Percentiles rank a stretch among this genome's conserved stretches.
phyloP scores from a whole-genome alignment of 768 basidiomycete genomes.

The Tricholoma bakamatsutake region DNA sequence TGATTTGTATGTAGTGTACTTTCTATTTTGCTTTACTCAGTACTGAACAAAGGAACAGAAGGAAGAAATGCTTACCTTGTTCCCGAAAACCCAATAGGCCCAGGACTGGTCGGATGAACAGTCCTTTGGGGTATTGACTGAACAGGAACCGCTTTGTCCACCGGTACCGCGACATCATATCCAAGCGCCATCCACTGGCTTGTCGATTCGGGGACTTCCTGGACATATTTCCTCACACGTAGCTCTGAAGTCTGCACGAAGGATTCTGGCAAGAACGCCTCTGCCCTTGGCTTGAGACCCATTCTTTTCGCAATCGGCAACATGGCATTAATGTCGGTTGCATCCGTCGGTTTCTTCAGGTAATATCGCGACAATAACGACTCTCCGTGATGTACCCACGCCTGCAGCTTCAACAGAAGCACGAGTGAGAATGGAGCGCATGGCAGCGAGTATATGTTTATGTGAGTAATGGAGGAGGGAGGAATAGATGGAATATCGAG shows the following conservation, averaged over 20 bases:
- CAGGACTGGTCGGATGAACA: too few species aligned
- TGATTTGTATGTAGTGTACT: too few species aligned
- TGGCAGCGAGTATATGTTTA: not conserved
- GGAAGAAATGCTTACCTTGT: too few species aligned
- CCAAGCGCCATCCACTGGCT: not conserved
- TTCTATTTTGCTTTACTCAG: too few species aligned
- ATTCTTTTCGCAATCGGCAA: not conserved
- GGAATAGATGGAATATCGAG: slow-evolving; percentile 12
- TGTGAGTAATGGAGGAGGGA: not conserved
- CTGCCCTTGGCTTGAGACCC: not conserved
- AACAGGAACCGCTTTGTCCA: too few species aligned
- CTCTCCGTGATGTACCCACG: slow-evolving; percentile 7
- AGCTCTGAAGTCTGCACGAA: not conserved
- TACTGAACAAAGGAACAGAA: too few species aligned
- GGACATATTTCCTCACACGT: slow-evolving; percentile 1
- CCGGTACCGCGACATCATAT: not conserved
- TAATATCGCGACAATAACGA: not conserved
- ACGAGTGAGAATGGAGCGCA: slow-evolving; percentile 6
- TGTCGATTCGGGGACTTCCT: not conserved
- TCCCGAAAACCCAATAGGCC: too few species aligned
- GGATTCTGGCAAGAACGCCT: not conserved
- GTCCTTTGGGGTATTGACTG: too few species aligned
- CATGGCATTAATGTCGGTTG: slow-evolving; percentile 1
- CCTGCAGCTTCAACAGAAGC: slow-evolving; percentile 9
- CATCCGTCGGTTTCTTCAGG: slow-evolving; percentile 4